phyloP scores from a whole-genome alignment of 164 flowering plant genomes.

The Umbilicus rupestris region DNA sequence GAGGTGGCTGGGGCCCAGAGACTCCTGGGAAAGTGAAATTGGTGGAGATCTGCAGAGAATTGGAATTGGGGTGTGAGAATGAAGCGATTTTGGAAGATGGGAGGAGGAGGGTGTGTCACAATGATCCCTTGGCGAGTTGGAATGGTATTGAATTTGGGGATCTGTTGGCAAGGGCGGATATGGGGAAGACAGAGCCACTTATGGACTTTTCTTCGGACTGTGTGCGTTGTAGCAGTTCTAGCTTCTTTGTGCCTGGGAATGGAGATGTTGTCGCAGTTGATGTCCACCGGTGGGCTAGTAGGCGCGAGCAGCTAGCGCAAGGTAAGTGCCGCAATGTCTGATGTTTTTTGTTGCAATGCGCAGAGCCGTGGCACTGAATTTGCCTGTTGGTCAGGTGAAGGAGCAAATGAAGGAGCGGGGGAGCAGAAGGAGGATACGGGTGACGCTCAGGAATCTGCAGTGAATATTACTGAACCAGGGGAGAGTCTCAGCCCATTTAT shows the following conservation, averaged over 20 bases:
- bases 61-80: background rate
- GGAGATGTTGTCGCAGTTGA: background rate
- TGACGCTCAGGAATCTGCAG: constrained; percentile 8
- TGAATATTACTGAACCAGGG: constrained; percentile 5
- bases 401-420: constrained; percentile 10
- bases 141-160: constrained; percentile 16
- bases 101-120: background rate
- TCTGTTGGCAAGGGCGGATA: constrained; percentile 27
- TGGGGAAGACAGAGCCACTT: constrained; percentile 10
- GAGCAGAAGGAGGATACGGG: constrained; percentile 16
- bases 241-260: constrained; percentile 4
- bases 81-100: background rate
- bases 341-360: too few relatives aligned
- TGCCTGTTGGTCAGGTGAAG: background rate
- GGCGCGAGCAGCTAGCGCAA: background rate
- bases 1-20: background rate
- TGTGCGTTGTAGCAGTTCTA: background rate
- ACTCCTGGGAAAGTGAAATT: background rate
- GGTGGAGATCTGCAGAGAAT: background rate
- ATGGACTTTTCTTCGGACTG: background rate
- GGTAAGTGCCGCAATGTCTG: constrained; percentile 7
- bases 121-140: constrained; percentile 8
- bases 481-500: constrained; percentile 29
- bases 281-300: background rate
- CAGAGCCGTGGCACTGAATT: background rate